A percentile compares a stretch with the other conserved stretches of the same genome.
Conservation (phyloP, 1,139 yeast genomes). For the Lodderomyces orthopsilosis region DNA sequence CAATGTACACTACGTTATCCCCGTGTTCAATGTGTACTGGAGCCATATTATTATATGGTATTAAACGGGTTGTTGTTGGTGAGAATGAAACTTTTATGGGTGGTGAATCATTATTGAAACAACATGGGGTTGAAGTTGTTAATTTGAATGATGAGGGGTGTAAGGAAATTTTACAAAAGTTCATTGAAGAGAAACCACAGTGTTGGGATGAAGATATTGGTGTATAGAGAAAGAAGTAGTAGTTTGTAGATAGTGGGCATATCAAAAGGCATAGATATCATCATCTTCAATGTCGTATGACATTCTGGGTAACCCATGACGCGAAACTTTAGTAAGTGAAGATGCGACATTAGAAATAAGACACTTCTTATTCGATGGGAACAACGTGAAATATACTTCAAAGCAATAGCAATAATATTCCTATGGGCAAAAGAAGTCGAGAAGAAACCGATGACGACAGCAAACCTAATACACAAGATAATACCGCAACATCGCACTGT, state of each 20-base stretch:
- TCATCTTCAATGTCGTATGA: background rate
- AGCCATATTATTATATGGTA: conserved; percentile 83
- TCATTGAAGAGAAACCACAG: conserved; percentile 72
- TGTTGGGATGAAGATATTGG: conserved; percentile 95
- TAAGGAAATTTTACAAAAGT: conserved; percentile 68
- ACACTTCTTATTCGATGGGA: too few relatives aligned
- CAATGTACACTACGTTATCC: conserved; percentile 85
- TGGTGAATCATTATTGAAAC: conserved; percentile 64
- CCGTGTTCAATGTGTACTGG: conserved; percentile 97
- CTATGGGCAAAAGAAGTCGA: conserved; percentile 3
- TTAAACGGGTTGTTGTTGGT: conserved; percentile 82
- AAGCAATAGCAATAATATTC: too few relatives aligned
- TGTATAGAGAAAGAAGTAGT: conserved; percentile 28
- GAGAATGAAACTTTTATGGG: conserved; percentile 81
- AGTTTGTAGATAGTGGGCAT: background rate
- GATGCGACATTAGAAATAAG: too few relatives aligned
- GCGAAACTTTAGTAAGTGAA: background rate
- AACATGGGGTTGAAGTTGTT: conserved; percentile 72
- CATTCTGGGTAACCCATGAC: background rate
- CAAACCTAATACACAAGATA: background rate
- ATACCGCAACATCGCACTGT: background rate
- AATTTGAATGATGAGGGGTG: conserved; percentile 68
- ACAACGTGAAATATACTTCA: too few relatives aligned
- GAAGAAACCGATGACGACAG: background rate
- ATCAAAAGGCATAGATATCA: background rate